Evolutionary conservation across 2,329 filamentous ascomycete species (phyloP), one percentile per base, ranked within the genome.

Genomic region (Xylaria sp.): DNA sequence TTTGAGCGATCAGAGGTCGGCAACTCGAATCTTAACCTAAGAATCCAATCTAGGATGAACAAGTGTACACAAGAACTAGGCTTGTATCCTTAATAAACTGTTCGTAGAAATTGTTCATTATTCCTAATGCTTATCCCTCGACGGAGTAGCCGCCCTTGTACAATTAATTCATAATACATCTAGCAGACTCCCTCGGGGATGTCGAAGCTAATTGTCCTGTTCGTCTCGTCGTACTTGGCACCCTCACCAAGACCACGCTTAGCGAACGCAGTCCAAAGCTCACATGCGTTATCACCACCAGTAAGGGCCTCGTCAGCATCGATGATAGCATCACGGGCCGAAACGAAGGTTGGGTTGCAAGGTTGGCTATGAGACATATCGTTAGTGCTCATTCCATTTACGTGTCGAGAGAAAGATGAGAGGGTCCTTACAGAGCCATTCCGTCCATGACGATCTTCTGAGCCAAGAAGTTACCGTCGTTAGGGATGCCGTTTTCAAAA

Each of bases 401-500:
- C 4, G 9, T 14, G 1, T 3, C 12, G 7, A 47, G 11, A 3
- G 34, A 17, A n/a, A 17, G 1, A 24, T 21, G 7, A 39, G 12
- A 0, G 17, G 34, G 4, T 34, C 45, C 76, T 73, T 72, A 78
- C 69, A 86, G 75, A 8, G 82, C 82, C 80, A 85, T 79, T n/a
- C 78, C 83, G 60, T 85, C 83, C 53, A 85, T 65, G 3, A 85
- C 81, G 12, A 86, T 74, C 78, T 85, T 85, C 79, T 85, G 80
- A 3, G 80, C 75, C 30, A 85, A 74, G 71, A 82, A 85, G 69
- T 82, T 82, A 4, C 83, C 84, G 65, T 84, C 82, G 5, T 78
- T 81, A 0, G 84, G 83, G 1, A 85, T 78, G 11, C 82, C 82
- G 21, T 79, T 32, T 58, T 75, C 69, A 60, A 84, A 81, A 4